Base-by-base conservation (phyloP, 164 flowering plant genomes). In the Annona cherimola region DNA sequence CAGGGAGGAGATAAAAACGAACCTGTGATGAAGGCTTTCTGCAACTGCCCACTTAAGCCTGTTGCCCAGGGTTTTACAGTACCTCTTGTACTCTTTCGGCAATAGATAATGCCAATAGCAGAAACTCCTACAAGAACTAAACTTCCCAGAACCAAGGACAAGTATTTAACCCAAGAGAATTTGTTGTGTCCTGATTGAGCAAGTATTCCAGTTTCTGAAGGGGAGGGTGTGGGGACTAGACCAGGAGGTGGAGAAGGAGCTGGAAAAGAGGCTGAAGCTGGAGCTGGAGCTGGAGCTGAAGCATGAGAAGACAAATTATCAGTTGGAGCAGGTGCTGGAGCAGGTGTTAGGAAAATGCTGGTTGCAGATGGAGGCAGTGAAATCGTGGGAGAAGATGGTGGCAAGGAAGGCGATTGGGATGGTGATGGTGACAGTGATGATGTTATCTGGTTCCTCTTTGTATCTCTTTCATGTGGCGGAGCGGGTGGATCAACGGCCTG, bases 1-100 rank as follows among this genome's bases (percentile, higher is more conserved):
- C 16, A 19, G 44, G 55, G 18, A 40, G 8, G 20, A 14, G 8
- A 60, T 26, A 26, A 41, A 80, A 63, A 77, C 26, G 77, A 76
- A 90, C 98, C 98, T 46, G 92, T 90, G 68, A 89, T 81, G 74
- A 94, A 86, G 70, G 96, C 97, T 73, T 85, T 90, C 82, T 84
- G 96, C 75, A 94, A 88, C 84, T 91, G 97, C 67, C 94, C 97
- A 72, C 97, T 94, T 76, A 94, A 80, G 44, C 98, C 96, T 55
- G 96, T 90, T 40, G 85, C 82, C 97, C 97, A 92, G 50, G 98
- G 98, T 75, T 79, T 87, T 62, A 90, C 89, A 35, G 84, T 76
- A 19, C 84, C 77, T 19, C 82, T 89, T 76, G 84, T 87, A 39
- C 73, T 86, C 74, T 76, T 75, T 77, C 72, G 79, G 66, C 69